Conservation (phyloP, 805 yeast genomes). For the Aciculoconidium aculeatum region DNA sequence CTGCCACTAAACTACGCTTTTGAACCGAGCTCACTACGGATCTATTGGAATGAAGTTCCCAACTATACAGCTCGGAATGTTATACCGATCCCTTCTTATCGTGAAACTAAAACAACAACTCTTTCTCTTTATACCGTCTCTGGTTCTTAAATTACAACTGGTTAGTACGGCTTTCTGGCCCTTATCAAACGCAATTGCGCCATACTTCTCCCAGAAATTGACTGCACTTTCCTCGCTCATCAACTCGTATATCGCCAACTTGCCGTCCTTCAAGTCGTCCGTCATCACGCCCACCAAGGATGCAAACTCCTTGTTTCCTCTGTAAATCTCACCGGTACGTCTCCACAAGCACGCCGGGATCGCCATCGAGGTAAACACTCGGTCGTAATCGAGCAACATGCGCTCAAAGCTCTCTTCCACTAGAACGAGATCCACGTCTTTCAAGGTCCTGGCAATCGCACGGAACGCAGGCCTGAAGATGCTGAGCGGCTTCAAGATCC, state of each 20-base stretch:
- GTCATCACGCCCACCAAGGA: constrained; percentile 83
- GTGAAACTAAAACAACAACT: constrained; percentile 94
- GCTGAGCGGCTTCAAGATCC: constrained; percentile 80
- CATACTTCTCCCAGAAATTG: constrained; percentile 96
- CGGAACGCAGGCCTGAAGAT: constrained; percentile 89
- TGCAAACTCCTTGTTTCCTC: constrained; percentile 96
- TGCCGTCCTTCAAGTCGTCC: constrained; percentile 89
- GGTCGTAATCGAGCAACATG: constrained; percentile 86
- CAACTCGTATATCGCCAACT: constrained; percentile 83
- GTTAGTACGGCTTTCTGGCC: constrained; percentile 94
- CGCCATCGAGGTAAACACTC: constrained; percentile 96
- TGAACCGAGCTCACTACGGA: too few species aligned
- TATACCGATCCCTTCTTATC: constrained; percentile 84
- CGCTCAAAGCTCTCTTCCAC: constrained; percentile 94
- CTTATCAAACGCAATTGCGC: constrained; percentile 92
- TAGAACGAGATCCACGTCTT: constrained; percentile 83
- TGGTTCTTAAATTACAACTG: constrained; percentile 79
- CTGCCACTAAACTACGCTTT: too few species aligned
- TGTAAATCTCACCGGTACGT: constrained; percentile 90
- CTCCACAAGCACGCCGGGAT: constrained; percentile 97
- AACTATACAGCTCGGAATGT: constrained; percentile 92
- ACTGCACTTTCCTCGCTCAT: constrained; percentile 96
- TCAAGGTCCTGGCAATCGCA: constrained; percentile 83
- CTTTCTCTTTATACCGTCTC: constrained; percentile 72
- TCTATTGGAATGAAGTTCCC: constrained; percentile 89